phyloP scores from a whole-genome alignment of 1,284 basidiomycete species.

The Schizophyllum amplum region DNA sequence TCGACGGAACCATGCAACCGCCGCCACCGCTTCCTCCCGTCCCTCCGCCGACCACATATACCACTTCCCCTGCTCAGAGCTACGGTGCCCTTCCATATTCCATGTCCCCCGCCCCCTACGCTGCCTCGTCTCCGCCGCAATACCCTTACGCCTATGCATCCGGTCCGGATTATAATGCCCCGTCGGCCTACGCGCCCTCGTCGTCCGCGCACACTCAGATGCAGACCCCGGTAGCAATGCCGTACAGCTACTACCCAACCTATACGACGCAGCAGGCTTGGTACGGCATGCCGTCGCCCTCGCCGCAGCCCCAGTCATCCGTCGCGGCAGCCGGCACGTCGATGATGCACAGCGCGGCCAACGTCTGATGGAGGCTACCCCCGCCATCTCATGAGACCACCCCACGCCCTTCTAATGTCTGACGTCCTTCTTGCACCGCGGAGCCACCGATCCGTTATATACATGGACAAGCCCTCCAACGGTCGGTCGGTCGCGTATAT shows the following conservation, averaged over 20 bases:
- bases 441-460: neutral
- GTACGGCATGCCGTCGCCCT: neutral
- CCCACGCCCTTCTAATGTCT: no score
- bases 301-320: neutral
- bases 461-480: neutral
- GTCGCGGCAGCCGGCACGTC: neutral
- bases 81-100: conserved; percentile 9
- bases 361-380: neutral
- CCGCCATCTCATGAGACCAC: no score
- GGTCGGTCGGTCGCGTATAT: neutral
- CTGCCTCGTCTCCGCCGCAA: conserved; percentile 3
- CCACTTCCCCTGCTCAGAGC: conserved; percentile 11
- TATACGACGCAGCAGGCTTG: neutral
- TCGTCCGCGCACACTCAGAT: neutral
- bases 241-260: neutral
- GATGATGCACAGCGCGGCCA: neutral
- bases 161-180: neutral
- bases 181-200: neutral
- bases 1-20: no score
- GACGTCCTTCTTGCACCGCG: no score
- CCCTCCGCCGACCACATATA: conserved; percentile 10
- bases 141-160: conserved; percentile 1
- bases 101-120: conserved; percentile 1
- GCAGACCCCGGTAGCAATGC: neutral
- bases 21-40: neutral